Evolutionary conservation across 805 yeast genomes (phyloP), one percentile per base, ranked within the genome.

Genomic region (Candida pini): DNA sequence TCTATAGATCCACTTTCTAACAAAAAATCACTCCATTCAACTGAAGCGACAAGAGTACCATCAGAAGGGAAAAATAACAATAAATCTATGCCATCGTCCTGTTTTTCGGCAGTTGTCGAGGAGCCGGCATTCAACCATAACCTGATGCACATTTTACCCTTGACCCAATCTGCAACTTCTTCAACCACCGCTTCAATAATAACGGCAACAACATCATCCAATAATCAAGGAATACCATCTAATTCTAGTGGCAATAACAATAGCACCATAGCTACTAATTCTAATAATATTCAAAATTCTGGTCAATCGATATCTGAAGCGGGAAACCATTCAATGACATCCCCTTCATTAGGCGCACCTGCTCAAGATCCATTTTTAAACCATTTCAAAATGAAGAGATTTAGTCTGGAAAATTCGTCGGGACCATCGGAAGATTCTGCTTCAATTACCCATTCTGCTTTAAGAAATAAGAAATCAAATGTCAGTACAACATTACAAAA

Each of bases 21-120:
- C n/a, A n/a, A n/a, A n/a, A n/a, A n/a, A n/a, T n/a, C n/a, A n/a
- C n/a, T n/a, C n/a, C n/a, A n/a, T n/a, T n/a, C n/a, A n/a, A n/a
- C n/a, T n/a, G n/a, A n/a, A n/a, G n/a, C n/a, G n/a, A n/a, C n/a
- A n/a, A n/a, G n/a, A n/a, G n/a, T n/a, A n/a, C n/a, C n/a, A n/a
- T n/a, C n/a, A n/a, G n/a, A n/a, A n/a, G n/a, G n/a, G n/a, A n/a
- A 22, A 13, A 22, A 34, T 9, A 46, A 46, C 18, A 28, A 22
- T 12, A 46, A 43, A 20, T 39, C 33, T 22, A 15, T 31, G 25
- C 40, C 41, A 21, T 34, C 51, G 4, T 45, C 59, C 3, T 47
- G 48, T 3, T 28, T 51, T 34, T 47, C 53, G 14, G 45, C 52
- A 5, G 60, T 49, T 10, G 56, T 53, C 8, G 53, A 53, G 28